Base-by-base conservation (phyloP, 2,329 filamentous ascomycete genomes). In the Botrytis byssoidea region DNA sequence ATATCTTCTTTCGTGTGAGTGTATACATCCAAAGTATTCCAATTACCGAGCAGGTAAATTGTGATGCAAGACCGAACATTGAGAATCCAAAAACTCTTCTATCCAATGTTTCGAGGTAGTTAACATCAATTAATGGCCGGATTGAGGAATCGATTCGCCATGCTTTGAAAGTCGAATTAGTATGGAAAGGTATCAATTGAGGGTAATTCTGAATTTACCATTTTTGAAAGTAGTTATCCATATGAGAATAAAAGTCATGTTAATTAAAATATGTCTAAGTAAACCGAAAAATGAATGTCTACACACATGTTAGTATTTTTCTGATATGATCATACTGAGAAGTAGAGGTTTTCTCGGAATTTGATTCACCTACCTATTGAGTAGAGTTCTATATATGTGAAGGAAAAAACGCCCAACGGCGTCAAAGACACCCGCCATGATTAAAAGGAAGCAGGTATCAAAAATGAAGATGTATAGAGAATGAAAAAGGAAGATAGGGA, bases 191-290 rank as follows among this genome's bases (percentile, higher is more conserved):
- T 40, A 32, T 71, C 37, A 32, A 66, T 37, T 32, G 29, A 37
- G 48, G 18, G 57, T 70, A 60, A 3, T 14, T 29, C 12, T 60
- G n/a, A 25, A 32, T 63, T 66, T 74, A 79, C 78, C 78, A 68
- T 79, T 80, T 51, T 80, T 80, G 68, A 80, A 80, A 37, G 79
- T 79, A 29, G 78, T 79, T 29, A 80, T 80, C 78, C 78, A 79
- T 12, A 77, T 73, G 3, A 79, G 73, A 71, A 80, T 79, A 64
- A 78, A 80, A 22, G 74, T 77, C 76, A 79, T 76, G 64, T 79
- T 79, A 59, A 77, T 77, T 22, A 79, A 67, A 57, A 79, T 78
- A 70, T 79, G 78, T 74, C 76, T 74, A 32, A 79, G 76, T 29
- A 79, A 72, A 20, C 78, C 77, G 51, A 79, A 74, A 67, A 79